Evolutionary conservation across 2,329 filamentous ascomycete genomes (phyloP), one percentile per base, ranked within the genome.

Genomic region (Phialocephala subalpina): DNA sequence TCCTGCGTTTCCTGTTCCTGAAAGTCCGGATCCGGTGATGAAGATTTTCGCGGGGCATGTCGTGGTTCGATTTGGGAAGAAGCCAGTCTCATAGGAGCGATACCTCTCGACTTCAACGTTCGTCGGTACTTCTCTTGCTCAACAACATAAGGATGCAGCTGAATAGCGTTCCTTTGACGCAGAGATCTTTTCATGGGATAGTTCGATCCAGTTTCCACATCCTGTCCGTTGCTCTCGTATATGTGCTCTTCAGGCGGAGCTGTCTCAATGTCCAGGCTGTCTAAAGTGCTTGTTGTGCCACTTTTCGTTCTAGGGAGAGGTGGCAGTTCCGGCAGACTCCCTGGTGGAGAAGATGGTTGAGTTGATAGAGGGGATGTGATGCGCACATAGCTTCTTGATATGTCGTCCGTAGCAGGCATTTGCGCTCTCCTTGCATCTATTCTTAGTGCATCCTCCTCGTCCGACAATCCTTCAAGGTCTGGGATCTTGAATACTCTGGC

Each of bases 301-400:
- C 9, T 18, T 20, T 38, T 45, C 20, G 47, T 33, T 22, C 1
- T 25, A 20, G 14, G 29, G 35, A 58, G 35, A 18, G 52, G 49
- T 20, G 62, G 67, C n/a, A 67, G 58, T n/a, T n/a, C 64, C 45
- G 42, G 47, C 36, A 67, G 67, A 40, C 60, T 72, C 5, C 27
- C 47, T 27, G 73, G 67, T 11, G 65, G 68, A 40, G 72, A 75
- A 36, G 75, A 64, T 45, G 75, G 69, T 16, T 74, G 73, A 45
- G 74, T 77, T 18, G 70, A 74, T 14, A 71, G 73, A 3, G 77
- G 73, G 4, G 78, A 77, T 18, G 75, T 78, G 40, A 78, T 69
- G 42, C 75, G 75, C n/a, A 80, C 75, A 72, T 81, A 78, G 67
- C 76, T 78, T 45, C 66, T 76, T 2, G 79, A 79, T 68, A 80